Evolutionary conservation across 129 eudicot species (phyloP).

Genomic region (Glebionis coronaria): DNA sequence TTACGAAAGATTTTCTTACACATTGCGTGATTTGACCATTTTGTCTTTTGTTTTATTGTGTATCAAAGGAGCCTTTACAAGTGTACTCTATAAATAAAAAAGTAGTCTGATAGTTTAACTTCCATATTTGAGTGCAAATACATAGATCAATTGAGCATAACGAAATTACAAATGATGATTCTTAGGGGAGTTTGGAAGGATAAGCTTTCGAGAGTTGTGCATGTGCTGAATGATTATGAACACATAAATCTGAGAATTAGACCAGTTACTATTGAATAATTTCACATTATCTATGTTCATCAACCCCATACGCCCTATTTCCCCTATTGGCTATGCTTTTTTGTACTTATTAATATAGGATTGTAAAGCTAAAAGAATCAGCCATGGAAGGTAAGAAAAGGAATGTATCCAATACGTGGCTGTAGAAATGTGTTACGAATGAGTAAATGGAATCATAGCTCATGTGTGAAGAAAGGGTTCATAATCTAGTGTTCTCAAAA

Average conservation of each 20-base stretch:
- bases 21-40: no score
- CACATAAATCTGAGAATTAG: constrained; percentile 2
- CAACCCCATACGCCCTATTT: background rate
- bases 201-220: background rate
- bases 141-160: no score
- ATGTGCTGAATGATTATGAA: background rate
- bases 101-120: no score
- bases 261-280: background rate
- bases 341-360: background rate
- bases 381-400: background rate
- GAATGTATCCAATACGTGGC: background rate
- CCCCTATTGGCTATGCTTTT: background rate
- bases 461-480: background rate
- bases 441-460: background rate
- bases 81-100: no score
- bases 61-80: no score
- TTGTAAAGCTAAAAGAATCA: background rate
- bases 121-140: no score
- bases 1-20: background rate
- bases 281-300: background rate
- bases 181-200: constrained; percentile 4
- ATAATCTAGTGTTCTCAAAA: no score
- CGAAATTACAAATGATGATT: no score
- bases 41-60: no score
- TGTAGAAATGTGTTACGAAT: background rate